phyloP scores from a whole-genome alignment of 2,329 filamentous ascomycete genomes.

The Gaeumannomyces sp. region DNA sequence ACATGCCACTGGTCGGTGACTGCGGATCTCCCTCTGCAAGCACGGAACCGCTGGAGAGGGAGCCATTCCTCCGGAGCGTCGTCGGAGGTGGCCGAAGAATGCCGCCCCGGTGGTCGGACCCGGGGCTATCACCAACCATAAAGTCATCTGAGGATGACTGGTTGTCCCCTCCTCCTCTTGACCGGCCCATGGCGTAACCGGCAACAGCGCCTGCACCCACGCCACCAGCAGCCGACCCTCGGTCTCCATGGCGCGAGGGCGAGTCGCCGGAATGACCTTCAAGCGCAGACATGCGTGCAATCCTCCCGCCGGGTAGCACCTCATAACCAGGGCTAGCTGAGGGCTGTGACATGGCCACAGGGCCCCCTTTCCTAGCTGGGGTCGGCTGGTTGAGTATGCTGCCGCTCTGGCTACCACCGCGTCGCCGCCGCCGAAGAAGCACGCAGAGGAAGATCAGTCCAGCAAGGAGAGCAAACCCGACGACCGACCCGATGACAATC shows the following conservation, averaged over 20 bases:
- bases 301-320: slow-evolving; percentile 77
- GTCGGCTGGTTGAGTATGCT: slow-evolving; percentile 88
- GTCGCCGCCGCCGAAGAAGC: slow-evolving; percentile 43
- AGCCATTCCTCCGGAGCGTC: slow-evolving; percentile 69
- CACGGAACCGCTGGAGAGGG: slow-evolving; percentile 77
- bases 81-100: slow-evolving; percentile 53
- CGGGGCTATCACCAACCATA: slow-evolving; percentile 55
- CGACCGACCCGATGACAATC: slow-evolving; percentile 75
- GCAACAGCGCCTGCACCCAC: slow-evolving; percentile 40
- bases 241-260: slow-evolving; percentile 43
- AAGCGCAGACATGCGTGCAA: slow-evolving; percentile 91
- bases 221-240: slow-evolving; percentile 31
- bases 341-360: slow-evolving; percentile 35
- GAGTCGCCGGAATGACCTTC: slow-evolving; percentile 66
- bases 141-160: slow-evolving; percentile 68
- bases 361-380: slow-evolving; percentile 49
- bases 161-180: slow-evolving; percentile 41
- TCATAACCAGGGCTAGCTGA: slow-evolving; percentile 48
- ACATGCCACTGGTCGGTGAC: slow-evolving; percentile 73
- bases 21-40: slow-evolving; percentile 64
- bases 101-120: slow-evolving; percentile 54
- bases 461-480: slow-evolving; percentile 63
- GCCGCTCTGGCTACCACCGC: slow-evolving; percentile 53
- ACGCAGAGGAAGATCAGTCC: slow-evolving; percentile 65
- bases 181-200: slow-evolving; percentile 38